Evolutionary conservation across 768 basidiomycete genomes (phyloP).

Genomic region (Amanita phalloides): DNA sequence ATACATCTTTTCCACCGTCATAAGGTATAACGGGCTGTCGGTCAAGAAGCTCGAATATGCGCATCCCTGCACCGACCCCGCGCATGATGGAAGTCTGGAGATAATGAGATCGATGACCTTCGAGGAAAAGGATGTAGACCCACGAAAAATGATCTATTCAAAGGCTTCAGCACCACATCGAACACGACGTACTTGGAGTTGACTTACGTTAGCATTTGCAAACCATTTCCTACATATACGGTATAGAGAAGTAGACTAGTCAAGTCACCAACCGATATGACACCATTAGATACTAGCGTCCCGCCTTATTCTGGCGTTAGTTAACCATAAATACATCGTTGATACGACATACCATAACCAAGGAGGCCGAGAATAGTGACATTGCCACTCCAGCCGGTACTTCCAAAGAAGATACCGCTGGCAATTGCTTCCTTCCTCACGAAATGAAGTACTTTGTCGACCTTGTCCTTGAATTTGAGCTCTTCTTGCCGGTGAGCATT

Average conservation of each 20-base stretch:
- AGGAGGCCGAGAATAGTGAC: slow-evolving; percentile 80
- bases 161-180: not conserved
- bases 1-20: slow-evolving; percentile 45
- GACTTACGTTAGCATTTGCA: slow-evolving; percentile 69
- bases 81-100: slow-evolving; percentile 87
- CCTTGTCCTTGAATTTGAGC: slow-evolving; percentile 58
- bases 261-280: slow-evolving; percentile 86
- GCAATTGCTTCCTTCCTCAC: slow-evolving; percentile 85
- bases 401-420: slow-evolving; percentile 87
- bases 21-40: slow-evolving; percentile 66
- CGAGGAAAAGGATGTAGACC: slow-evolving; percentile 27
- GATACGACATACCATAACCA: slow-evolving; percentile 60
- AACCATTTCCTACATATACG: slow-evolving; percentile 74
- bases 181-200: not conserved
- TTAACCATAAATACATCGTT: not conserved
- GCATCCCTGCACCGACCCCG: slow-evolving; percentile 84
- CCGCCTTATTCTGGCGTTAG: slow-evolving; percentile 45
- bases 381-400: slow-evolving; percentile 89
- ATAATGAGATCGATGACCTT: slow-evolving; percentile 6
- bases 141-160: slow-evolving; percentile 38
- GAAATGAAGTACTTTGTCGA: slow-evolving; percentile 57
- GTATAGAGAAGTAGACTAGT: slow-evolving; percentile 88
- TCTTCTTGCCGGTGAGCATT: slow-evolving; percentile 77
- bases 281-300: slow-evolving; percentile 77
- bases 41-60: slow-evolving; percentile 91